Evolutionary conservation across 768 basidiomycete genomes (phyloP).

Genomic region (Auricularia heimuer): DNA sequence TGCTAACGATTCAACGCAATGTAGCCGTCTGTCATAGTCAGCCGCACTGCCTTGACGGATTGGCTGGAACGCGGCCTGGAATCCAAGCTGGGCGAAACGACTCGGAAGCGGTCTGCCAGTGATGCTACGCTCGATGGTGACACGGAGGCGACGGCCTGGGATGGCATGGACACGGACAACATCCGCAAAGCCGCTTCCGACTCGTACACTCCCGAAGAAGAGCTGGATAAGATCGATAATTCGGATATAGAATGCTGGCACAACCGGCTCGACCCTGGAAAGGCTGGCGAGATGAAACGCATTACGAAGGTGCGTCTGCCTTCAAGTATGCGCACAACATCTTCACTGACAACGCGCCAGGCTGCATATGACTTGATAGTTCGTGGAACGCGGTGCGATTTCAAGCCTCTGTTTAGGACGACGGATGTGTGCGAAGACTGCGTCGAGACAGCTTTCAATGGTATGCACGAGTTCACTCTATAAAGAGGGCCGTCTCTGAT

Average conservation of each 20-base stretch:
- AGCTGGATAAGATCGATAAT: slow-evolving; percentile 14
- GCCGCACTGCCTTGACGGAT: slow-evolving; percentile 45
- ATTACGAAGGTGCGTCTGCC: slow-evolving; percentile 39
- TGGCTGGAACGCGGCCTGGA: slow-evolving; percentile 41
- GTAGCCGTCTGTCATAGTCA: slow-evolving; percentile 50
- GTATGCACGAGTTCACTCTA: slow-evolving; percentile 24
- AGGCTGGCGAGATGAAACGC: slow-evolving; percentile 56
- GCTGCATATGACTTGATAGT: slow-evolving; percentile 34
- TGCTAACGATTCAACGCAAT: background rate
- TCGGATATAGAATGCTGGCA: slow-evolving; percentile 55
- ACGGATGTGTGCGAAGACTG: slow-evolving; percentile 54
- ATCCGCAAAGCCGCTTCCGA: slow-evolving; percentile 7
- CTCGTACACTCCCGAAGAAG: background rate
- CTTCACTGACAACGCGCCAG: slow-evolving; percentile 21
- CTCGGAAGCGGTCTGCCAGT: background rate
- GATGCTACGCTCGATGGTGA: background rate
- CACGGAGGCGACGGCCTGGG: background rate
- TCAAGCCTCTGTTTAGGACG: slow-evolving; percentile 39
- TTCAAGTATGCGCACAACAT: background rate
- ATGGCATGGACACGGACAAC: background rate
- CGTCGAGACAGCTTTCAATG: slow-evolving; percentile 45
- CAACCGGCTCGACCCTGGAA: slow-evolving; percentile 48
- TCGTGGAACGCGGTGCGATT: slow-evolving; percentile 29
- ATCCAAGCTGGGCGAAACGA: background rate
- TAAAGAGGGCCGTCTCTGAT: slow-evolving; percentile 1